Evolutionary conservation across 495 filamentous ascomycete species (phyloP), one percentile per base, ranked within the genome.

Genomic region (Hypomontagnella submonticulosa): DNA sequence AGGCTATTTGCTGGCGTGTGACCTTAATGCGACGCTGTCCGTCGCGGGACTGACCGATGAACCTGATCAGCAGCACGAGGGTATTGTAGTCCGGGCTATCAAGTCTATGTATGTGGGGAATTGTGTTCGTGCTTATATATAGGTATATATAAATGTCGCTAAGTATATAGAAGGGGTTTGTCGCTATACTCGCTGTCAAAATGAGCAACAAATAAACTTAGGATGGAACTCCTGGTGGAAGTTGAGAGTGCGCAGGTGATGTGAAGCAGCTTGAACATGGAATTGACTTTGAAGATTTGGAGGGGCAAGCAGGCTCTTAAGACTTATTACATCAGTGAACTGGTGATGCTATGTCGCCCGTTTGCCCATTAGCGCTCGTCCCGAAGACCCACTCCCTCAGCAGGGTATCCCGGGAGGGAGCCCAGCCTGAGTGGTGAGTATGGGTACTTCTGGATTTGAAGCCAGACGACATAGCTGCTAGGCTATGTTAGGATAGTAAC

Each of bases 261-360:
- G 46, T 57, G 23, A 54, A 61, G 19, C 30, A 36, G 13, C 23
- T 49, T 20, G 10, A 57, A 36, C 27, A 38, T 64, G 52, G 54
- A 58, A 64, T 64, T 58, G 61, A 58, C 46, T 52, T 59, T 50
- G 36, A 55, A 38, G 36, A 49, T 47, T 18, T 55, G 55, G 61
- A 59, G 62, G 62, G 62, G 62, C 49, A 60, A 18, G n/a, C 55
- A 16, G 36, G 36, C 49, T 49, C 43, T 58, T 57, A 48, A 59
- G 49, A 54, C 41, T 44, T 50, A 66, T 66, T 66, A 60, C 62
- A 66, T 66, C 62, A 66, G 62, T 43, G 46, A 66, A 55, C 62
- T 66, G 48, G 42, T 66, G 62, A 66, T 55, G 62, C 46, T 41
- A 34, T 27, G 20, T 40, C 42, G 52, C 30, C 38, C 34, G 15